Evolutionary conservation across 1,284 basidiomycete species (phyloP).

Genomic region (Hemileia vastatrix): DNA sequence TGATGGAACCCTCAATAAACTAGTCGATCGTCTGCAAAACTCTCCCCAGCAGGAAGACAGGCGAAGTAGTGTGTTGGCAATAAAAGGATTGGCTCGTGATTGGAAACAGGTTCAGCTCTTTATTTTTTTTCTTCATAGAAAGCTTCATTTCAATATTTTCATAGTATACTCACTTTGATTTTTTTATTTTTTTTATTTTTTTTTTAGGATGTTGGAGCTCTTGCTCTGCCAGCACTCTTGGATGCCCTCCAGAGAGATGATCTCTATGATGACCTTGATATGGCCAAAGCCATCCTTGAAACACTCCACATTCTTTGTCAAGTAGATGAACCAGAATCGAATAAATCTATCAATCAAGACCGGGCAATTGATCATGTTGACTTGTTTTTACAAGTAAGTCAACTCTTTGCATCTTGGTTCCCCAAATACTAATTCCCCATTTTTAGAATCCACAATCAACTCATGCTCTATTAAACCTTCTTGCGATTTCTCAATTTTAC

Average conservation of each 20-base stretch:
- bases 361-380: slow-evolving; percentile 26
- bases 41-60: slow-evolving; percentile 77
- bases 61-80: slow-evolving; percentile 75
- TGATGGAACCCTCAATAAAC: slow-evolving; percentile 69
- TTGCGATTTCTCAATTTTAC: slow-evolving; percentile 67
- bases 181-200: slow-evolving; percentile 31
- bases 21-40: slow-evolving; percentile 78
- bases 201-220: slow-evolving; percentile 60
- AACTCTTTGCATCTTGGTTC: neutral
- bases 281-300: slow-evolving; percentile 79
- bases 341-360: slow-evolving; percentile 20
- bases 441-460: slow-evolving; percentile 62
- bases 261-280: slow-evolving; percentile 75
- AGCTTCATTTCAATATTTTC: slow-evolving; percentile 8
- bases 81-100: slow-evolving; percentile 84
- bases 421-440: too few relatives aligned
- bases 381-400: slow-evolving; percentile 1
- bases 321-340: slow-evolving; percentile 33
- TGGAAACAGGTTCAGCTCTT: slow-evolving; percentile 56
- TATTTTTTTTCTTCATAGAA: slow-evolving; percentile 33
- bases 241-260: slow-evolving; percentile 68
- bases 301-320: slow-evolving; percentile 70
- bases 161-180: slow-evolving; percentile 31
- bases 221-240: slow-evolving; percentile 64
- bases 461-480: slow-evolving; percentile 66